phyloP scores from a whole-genome alignment of 2,329 filamentous ascomycete species.

The Sporothrix brasiliensis region DNA sequence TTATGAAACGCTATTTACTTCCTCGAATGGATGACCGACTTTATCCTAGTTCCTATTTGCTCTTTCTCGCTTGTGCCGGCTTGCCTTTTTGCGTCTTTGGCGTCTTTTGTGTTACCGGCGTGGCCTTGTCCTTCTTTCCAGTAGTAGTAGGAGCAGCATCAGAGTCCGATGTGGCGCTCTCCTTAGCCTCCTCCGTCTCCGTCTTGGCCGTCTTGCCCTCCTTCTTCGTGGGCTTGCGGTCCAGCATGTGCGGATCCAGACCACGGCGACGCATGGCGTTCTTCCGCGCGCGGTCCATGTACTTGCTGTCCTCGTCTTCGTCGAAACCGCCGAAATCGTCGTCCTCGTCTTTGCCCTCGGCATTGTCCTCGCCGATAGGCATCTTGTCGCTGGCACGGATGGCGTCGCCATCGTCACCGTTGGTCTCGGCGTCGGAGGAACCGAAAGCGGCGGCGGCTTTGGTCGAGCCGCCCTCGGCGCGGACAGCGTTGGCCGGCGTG shows the following conservation, averaged over 20 bases:
- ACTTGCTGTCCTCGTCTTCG: slow-evolving; percentile 70
- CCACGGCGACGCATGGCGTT: slow-evolving; percentile 75
- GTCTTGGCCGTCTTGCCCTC: slow-evolving; percentile 31
- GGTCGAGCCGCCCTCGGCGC: slow-evolving; percentile 37
- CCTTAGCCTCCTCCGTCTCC: slow-evolving; percentile 30
- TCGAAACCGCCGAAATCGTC: slow-evolving; percentile 73
- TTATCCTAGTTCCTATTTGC: slow-evolving; percentile 34
- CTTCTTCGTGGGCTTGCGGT: slow-evolving; percentile 41
- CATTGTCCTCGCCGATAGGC: slow-evolving; percentile 59
- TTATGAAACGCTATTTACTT: not conserved
- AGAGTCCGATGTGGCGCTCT: slow-evolving; percentile 7
- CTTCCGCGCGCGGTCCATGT: slow-evolving; percentile 72
- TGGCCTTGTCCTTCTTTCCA: slow-evolving; percentile 4
- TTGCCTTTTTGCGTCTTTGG: slow-evolving; percentile 29
- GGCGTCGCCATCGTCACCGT: slow-evolving; percentile 41
- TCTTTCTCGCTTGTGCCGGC: slow-evolving; percentile 26
- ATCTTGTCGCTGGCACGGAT: slow-evolving; percentile 63
- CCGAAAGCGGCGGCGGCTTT: slow-evolving; percentile 26
- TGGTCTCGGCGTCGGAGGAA: slow-evolving; percentile 26
- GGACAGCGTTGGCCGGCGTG: slow-evolving; percentile 63
- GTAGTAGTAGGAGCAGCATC: slow-evolving; percentile 16
- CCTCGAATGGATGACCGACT: slow-evolving; percentile 9
- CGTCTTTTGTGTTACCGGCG: slow-evolving; percentile 33
- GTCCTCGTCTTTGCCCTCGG: slow-evolving; percentile 42
- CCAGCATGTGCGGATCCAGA: slow-evolving; percentile 67